Base-by-base conservation (phyloP, 1,139 yeast genomes). In the Yamadazyma atmosphaerica region DNA sequence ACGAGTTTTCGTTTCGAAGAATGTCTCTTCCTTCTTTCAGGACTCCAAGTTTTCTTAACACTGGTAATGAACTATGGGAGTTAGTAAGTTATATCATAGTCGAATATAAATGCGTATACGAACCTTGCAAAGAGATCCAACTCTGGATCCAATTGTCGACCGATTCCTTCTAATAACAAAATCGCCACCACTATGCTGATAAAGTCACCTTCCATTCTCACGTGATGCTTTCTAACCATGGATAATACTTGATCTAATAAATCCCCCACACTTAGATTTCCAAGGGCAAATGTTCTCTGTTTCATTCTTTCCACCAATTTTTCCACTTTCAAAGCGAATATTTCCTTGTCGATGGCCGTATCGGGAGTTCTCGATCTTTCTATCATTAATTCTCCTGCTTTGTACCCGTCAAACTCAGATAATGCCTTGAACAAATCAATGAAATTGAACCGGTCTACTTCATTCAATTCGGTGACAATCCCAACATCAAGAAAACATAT, bases 141-240 rank as follows among this genome's bases (percentile, higher is more conserved):
- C 33, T 87, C 81, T 2, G 98, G 98, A 61, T 92, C 96, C 42
- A 92, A 70, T 60, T 86, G 95, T 57, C 98, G 74, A 15, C 98
- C 98, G 40, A 92, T 86, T 11, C 98, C 98, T 62, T 92, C 98
- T 41, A 92, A 65, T 42, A 92, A 70, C 37, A 92, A 64, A 26
- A 92, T 89, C 1, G 98, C 96, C 29, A 92, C 89, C 13, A 92
- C 86, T 19, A 94, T 96, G 18, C 96, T 88, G 34, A 92, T 83
- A 55, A 92, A 92, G 59, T 92, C 98, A 6, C 96, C 95, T 55
- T 92, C 99, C 96, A 94, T 86, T 56, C 97, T 75, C 15, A 92
- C 98, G 60, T 94, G 99, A 58, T 92, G 98, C 13, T 72, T 70
- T 42, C 98, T 74, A 13, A 94, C 98, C 97, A 92, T 89, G 1